These are phyloP conservation scores for Solanum medicagineum DNA, from an alignment of 257 asterid species.

Conservation along the genomic window DNA sequence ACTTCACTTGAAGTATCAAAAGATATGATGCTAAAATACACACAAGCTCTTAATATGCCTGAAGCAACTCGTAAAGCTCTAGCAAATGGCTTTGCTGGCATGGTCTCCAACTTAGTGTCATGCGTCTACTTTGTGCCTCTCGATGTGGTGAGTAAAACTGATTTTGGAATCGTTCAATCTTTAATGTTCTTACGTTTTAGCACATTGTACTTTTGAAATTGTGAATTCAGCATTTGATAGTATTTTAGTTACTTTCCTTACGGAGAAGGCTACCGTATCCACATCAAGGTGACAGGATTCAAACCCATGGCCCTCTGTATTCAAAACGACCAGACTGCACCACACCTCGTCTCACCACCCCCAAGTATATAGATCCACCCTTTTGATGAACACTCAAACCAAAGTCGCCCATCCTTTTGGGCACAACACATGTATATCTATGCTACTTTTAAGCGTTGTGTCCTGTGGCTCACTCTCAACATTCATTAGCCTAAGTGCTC, in stretches of 20 bases:
- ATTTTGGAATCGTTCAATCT: background rate
- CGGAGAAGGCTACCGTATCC: too few species aligned
- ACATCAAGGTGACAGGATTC: too few species aligned
- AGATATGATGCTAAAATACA: constrained; percentile 57
- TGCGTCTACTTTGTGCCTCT: constrained; percentile 81
- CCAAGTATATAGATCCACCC: too few species aligned
- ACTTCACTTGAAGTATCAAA: constrained; percentile 83
- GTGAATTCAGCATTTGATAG: background rate
- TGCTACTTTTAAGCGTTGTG: background rate
- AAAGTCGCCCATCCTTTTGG: too few species aligned
- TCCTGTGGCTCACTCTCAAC: background rate
- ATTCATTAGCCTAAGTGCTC: background rate
- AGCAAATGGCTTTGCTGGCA: constrained; percentile 83
- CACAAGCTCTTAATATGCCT: constrained; percentile 45
- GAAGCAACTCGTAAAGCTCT: constrained; percentile 73
- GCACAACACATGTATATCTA: background rate
- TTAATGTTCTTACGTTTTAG: background rate
- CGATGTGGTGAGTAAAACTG: constrained; percentile 60
- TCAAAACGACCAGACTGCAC: too few species aligned
- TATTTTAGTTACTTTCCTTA: background rate
- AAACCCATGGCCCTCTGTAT: too few species aligned
- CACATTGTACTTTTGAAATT: background rate
- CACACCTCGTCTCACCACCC: too few species aligned
- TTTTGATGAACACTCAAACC: too few species aligned
- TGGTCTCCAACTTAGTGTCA: constrained; percentile 75